These are phyloP conservation scores for Fragilaria crotonensis DNA, from an alignment of 108 stramenopile species.

Conservation along the genomic window DNA sequence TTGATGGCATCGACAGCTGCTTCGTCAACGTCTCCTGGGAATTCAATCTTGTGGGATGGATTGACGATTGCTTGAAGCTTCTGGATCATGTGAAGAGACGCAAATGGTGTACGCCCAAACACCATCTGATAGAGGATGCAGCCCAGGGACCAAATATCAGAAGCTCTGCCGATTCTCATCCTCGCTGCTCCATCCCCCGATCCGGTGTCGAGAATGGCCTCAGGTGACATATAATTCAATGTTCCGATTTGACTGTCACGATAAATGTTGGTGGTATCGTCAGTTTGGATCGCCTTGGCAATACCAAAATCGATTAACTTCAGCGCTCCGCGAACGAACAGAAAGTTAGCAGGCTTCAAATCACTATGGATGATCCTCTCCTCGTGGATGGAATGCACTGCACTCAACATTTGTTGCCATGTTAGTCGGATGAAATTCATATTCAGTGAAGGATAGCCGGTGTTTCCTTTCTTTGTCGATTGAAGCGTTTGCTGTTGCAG, in stretches of 20 bases:
- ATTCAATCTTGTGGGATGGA: constrained; percentile 68
- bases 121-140: constrained; percentile 98
- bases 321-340: constrained; percentile 88
- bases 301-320: constrained; percentile 99
- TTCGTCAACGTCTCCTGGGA: constrained; percentile 55
- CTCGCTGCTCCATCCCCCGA: constrained; percentile 36
- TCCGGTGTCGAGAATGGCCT: constrained; percentile 90
- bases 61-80: constrained; percentile 95
- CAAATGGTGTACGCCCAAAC: constrained; percentile 91
- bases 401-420: constrained; percentile 98
- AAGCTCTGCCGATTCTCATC: constrained; percentile 70
- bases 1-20: constrained; percentile 80
- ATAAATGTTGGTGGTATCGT: constrained; percentile 97
- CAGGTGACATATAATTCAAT: constrained; percentile 98
- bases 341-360: constrained; percentile 80
- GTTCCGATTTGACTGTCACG: constrained; percentile 97
- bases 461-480: constrained; percentile 11
- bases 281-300: constrained; percentile 91
- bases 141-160: constrained; percentile 93
- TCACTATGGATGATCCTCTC: constrained; percentile 97
- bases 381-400: constrained; percentile 97
- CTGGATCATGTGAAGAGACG: constrained; percentile 86
- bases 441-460: constrained; percentile 40
- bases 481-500: constrained; percentile 73
- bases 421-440: constrained; percentile 96